Evolutionary conservation across 441 rosid species (phyloP).

Genomic region (Adansonia madagascariensis): DNA sequence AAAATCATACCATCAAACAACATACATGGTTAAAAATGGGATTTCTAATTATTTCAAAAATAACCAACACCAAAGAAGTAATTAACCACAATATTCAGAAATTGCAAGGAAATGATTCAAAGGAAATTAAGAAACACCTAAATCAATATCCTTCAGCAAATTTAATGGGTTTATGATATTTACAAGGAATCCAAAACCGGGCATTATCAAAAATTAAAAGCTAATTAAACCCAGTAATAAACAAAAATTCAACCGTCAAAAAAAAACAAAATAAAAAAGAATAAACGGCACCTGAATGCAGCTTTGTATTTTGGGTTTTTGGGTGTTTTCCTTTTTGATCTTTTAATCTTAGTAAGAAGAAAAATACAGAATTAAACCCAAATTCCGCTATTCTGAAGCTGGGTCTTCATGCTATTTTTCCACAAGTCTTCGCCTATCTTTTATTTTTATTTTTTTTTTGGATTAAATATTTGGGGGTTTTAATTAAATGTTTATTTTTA

Average conservation of each 20-base stretch:
- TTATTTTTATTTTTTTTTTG: neutral
- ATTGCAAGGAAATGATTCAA: neutral
- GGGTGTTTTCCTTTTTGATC: neutral
- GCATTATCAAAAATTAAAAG: neutral
- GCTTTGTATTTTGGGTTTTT: neutral
- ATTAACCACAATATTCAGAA: constrained; percentile 18
- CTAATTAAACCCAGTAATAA: neutral
- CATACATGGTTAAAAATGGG: neutral
- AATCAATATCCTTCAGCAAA: constrained; percentile 10
- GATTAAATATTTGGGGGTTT: neutral
- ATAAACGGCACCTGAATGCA: constrained; percentile 27
- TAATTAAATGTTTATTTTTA: neutral
- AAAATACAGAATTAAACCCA: neutral
- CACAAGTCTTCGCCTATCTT: neutral
- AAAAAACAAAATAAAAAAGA: neutral
- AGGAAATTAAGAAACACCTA: neutral
- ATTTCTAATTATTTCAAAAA: neutral
- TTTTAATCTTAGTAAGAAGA: neutral
- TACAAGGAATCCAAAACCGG: constrained; percentile 5
- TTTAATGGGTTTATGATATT: constrained; percentile 1
- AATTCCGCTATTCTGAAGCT: constrained; percentile 22
- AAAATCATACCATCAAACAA: constrained; percentile 11
- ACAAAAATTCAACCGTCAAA: neutral
- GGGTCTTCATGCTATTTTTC: neutral
- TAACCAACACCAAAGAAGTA: constrained; percentile 6